Base-by-base conservation (phyloP, 768 basidiomycete genomes). In the Jaapia argillacea region DNA sequence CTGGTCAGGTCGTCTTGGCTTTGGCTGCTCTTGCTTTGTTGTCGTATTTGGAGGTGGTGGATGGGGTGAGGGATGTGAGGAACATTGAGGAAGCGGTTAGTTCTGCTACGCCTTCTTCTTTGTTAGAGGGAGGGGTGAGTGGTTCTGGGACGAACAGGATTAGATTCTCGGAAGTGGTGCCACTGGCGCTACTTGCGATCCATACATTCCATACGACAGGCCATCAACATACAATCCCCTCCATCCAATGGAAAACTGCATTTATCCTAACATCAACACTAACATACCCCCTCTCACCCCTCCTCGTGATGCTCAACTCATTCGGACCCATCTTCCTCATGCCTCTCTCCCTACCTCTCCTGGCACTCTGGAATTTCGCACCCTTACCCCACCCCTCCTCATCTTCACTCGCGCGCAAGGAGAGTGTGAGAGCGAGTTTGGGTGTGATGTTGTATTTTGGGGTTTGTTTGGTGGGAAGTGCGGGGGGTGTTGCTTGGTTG, bases 191-290 rank as follows among this genome's bases (percentile, higher is more conserved):
- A 5, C 68, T 96, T 7, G 84, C 81, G 0, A 61, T 85, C 28
- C 74, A 88, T 40, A 61, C 74, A 5, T 98, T 93, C 70, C 87
- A 85, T 57, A 69, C 76, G 0, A 97, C 93, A 0, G 94, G 96
- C 2, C 96, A 99, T 54, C 92, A 98, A 61, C 74, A 91, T 1
- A 82, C 82, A 3, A 70, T 98, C 28, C 74, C 89, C 1, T 85
- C 88, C 2, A 75, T 99, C 35, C 94, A 98, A 52, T 99, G 94
- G 96, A 96, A 96, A 59, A 65, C 83, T 1, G 93, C 86, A 5
- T 99, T 98, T 61, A 58, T 97, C 23, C 70, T 99, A 44, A 75
- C 79, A 2, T 65, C 75, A 3, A 77, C 70, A 1, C 66, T 91
- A 36, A 67, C 63, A 7, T 90, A 88, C 57, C 81, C 85, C 0